Percentiles rank a stretch among this genome's conserved stretches.
phyloP scores from a whole-genome alignment of 1,139 yeast genomes.

The Lodderomyces margitis region DNA sequence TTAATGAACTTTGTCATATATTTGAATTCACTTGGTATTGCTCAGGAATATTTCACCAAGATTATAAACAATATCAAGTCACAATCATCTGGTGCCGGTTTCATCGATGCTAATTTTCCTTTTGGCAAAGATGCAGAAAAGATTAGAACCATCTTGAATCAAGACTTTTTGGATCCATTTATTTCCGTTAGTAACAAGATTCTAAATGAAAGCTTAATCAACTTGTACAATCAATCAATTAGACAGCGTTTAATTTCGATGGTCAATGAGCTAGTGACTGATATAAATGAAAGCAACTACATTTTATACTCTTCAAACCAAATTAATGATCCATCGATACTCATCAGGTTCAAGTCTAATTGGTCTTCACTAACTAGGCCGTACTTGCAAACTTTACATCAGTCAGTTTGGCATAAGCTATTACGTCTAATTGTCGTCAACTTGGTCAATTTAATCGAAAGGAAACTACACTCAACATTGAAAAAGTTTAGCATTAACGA shows the following conservation, averaged over 20 bases:
- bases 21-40: slow-evolving; percentile 60
- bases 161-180: slow-evolving; percentile 41
- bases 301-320: slow-evolving; percentile 29
- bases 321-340: slow-evolving; percentile 30
- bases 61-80: slow-evolving; percentile 37
- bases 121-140: slow-evolving; percentile 53
- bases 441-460: slow-evolving; percentile 56
- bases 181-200: slow-evolving; percentile 43
- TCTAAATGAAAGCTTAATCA: slow-evolving; percentile 51
- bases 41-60: slow-evolving; percentile 53
- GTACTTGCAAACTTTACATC: slow-evolving; percentile 57
- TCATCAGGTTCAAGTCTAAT: slow-evolving; percentile 50
- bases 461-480: slow-evolving; percentile 62
- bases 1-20: slow-evolving; percentile 52
- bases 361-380: slow-evolving; percentile 72
- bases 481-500: slow-evolving; percentile 65
- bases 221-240: slow-evolving; percentile 58
- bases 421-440: slow-evolving; percentile 53
- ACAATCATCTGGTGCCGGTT: slow-evolving; percentile 18
- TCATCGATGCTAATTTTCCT: slow-evolving; percentile 47
- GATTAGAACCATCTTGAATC: slow-evolving; percentile 38
- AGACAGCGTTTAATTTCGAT: slow-evolving; percentile 47
- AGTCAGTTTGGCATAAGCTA: slow-evolving; percentile 43
- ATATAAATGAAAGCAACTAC: slow-evolving; percentile 43
- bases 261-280: slow-evolving; percentile 55